phyloP scores from a whole-genome alignment of 306 rosid genomes.

The Echinosophora koreensis region DNA sequence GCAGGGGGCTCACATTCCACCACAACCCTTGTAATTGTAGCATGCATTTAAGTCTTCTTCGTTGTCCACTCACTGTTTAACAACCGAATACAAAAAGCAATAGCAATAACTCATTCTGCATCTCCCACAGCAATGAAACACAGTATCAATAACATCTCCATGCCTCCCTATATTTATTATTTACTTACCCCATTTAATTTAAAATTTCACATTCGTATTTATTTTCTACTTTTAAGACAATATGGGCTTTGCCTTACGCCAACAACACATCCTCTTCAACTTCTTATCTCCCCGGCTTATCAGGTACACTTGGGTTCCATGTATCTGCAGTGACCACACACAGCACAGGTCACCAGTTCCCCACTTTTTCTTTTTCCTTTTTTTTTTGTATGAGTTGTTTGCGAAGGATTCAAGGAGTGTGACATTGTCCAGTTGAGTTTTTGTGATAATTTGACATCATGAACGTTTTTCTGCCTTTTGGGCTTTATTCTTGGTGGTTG shows the following conservation, averaged over 20 bases:
- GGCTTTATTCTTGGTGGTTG: conserved; percentile 46
- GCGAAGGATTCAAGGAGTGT: conserved; percentile 1
- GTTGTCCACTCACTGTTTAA: conserved; percentile 40
- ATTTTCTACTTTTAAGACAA: not conserved
- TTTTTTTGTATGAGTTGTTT: conserved; percentile 15
- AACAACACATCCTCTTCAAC: not conserved
- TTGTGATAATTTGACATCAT: conserved; percentile 36
- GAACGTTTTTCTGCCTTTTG: conserved; percentile 55
- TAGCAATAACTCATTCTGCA: conserved; percentile 37
- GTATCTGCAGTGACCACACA: conserved; percentile 11
- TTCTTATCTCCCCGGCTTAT: conserved; percentile 37
- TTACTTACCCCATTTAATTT: conserved; percentile 20
- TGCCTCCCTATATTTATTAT: conserved; percentile 43
- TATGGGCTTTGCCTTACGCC: conserved; percentile 9
- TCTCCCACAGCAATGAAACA: conserved; percentile 5
- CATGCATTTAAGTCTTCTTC: conserved; percentile 40
- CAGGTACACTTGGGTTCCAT: conserved; percentile 32
- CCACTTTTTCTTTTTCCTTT: not conserved
- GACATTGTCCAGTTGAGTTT: not conserved
- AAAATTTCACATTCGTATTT: not conserved
- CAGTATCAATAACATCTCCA: conserved; percentile 41
- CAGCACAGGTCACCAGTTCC: not conserved
- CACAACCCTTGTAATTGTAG: conserved; percentile 5
- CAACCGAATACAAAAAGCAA: conserved; percentile 42
- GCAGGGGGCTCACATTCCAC: conserved; percentile 60